A percentile compares a stretch with the other conserved stretches of the same genome.
phyloP scores from a whole-genome alignment of 345 rosid species.

The Trapa bicornis region DNA sequence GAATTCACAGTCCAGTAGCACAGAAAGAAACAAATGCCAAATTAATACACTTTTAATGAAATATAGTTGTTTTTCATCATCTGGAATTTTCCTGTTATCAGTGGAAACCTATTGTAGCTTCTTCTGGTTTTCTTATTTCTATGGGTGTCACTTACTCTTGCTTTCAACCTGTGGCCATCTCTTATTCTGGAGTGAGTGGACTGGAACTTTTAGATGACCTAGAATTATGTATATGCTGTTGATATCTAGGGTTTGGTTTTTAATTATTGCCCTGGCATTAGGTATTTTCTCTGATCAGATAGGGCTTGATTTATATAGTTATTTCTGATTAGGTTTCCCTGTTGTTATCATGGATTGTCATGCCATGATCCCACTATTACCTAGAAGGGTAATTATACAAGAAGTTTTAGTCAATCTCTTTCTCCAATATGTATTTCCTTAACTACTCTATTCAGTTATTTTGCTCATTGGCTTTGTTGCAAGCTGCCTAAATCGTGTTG shows the following conservation, averaged over 20 bases:
- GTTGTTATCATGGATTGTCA: background rate
- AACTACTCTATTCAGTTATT: background rate
- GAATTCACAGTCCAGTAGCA: background rate
- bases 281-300: background rate
- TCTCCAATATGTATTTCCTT: background rate
- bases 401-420: background rate
- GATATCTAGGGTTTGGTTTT: background rate
- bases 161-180: background rate
- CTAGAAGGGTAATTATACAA: background rate
- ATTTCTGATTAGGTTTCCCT: background rate
- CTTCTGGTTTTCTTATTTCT: background rate
- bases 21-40: background rate
- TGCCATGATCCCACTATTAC: background rate
- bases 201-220: background rate
- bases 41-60: background rate
- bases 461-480: background rate
- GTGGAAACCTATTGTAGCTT: background rate
- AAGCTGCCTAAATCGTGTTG: background rate
- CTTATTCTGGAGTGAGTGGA: background rate
- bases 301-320: background rate
- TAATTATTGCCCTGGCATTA: background rate
- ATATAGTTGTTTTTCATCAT: background rate
- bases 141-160: background rate
- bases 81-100: background rate
- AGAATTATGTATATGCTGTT: background rate